Percentiles rank a stretch among this genome's conserved stretches.
Evolutionary conservation across 495 filamentous ascomycete species (phyloP).

Genomic region (Tuber calosporum): DNA sequence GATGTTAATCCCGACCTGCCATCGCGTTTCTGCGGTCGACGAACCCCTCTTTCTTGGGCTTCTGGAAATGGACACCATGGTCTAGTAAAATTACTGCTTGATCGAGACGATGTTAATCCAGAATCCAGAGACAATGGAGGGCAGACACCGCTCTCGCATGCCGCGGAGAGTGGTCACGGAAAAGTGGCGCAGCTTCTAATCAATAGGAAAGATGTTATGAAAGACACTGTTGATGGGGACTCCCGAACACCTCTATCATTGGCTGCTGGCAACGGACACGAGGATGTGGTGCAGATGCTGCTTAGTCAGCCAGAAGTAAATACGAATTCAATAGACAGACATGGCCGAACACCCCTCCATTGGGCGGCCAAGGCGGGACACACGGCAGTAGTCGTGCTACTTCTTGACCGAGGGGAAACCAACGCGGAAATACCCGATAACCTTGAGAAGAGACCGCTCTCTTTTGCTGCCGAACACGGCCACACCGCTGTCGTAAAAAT

Average conservation of each 20-base stretch:
- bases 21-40: slow-evolving; percentile 23
- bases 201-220: not conserved
- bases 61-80: slow-evolving; percentile 43
- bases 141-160: slow-evolving; percentile 34
- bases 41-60: slow-evolving; percentile 45
- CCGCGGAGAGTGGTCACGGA: not conserved
- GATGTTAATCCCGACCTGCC: slow-evolving; percentile 18
- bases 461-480: not conserved
- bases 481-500: not conserved
- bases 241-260: not conserved
- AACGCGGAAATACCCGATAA: not conserved
- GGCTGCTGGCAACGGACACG: not conserved
- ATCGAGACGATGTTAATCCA: slow-evolving; percentile 9
- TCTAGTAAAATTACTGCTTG: slow-evolving; percentile 34
- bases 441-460: not conserved
- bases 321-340: not conserved
- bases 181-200: not conserved
- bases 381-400: slow-evolving; percentile 4
- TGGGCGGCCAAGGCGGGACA: slow-evolving; percentile 22
- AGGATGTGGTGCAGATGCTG: not conserved
- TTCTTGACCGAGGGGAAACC: slow-evolving; percentile 2
- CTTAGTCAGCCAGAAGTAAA: not conserved
- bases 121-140: slow-evolving; percentile 18
- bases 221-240: not conserved
- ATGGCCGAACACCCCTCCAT: slow-evolving; percentile 11